Evolutionary conservation across 1,284 basidiomycete genomes (phyloP).

Genomic region (Boletellus dicymbophilus): DNA sequence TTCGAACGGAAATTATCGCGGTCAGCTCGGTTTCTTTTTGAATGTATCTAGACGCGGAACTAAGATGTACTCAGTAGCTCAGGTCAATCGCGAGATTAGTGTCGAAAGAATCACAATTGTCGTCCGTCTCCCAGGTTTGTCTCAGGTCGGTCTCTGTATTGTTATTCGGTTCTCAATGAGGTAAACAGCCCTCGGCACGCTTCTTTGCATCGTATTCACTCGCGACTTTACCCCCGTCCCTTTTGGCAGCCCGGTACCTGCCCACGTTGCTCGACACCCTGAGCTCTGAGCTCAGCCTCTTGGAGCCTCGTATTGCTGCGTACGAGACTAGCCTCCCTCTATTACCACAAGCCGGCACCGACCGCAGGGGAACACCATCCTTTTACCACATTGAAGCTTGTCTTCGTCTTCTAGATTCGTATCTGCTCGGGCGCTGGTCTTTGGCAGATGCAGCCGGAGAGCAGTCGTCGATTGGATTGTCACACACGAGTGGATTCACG

Average conservation of each 20-base stretch:
- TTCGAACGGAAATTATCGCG: slow-evolving; percentile 25
- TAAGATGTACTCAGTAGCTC: slow-evolving; percentile 37
- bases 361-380: slow-evolving; percentile 35
- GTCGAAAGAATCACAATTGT: slow-evolving; percentile 44
- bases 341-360: slow-evolving; percentile 11
- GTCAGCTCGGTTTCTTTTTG: slow-evolving; percentile 17
- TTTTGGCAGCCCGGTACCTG: slow-evolving; percentile 34
- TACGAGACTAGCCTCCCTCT: slow-evolving; percentile 45
- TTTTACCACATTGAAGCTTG: slow-evolving; percentile 54
- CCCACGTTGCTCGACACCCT: slow-evolving; percentile 40
- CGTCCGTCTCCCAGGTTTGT: slow-evolving; percentile 41
- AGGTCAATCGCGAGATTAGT: slow-evolving; percentile 48
- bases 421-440: slow-evolving; percentile 58
- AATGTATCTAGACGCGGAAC: neutral
- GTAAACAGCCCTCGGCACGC: slow-evolving; percentile 54
- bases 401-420: slow-evolving; percentile 61
- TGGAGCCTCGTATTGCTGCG: slow-evolving; percentile 41
- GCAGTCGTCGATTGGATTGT: slow-evolving; percentile 5
- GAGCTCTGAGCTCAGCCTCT: slow-evolving; percentile 38
- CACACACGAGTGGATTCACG: slow-evolving; percentile 37
- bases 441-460: slow-evolving; percentile 19
- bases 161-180: slow-evolving; percentile 11
- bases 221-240: slow-evolving; percentile 39
- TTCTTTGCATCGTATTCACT: slow-evolving; percentile 51
- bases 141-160: slow-evolving; percentile 3